Percentiles rank a stretch among this genome's conserved stretches.
Evolutionary conservation across 2,329 filamentous ascomycete genomes (phyloP).

Genomic region (Colletotrichum phormii): DNA sequence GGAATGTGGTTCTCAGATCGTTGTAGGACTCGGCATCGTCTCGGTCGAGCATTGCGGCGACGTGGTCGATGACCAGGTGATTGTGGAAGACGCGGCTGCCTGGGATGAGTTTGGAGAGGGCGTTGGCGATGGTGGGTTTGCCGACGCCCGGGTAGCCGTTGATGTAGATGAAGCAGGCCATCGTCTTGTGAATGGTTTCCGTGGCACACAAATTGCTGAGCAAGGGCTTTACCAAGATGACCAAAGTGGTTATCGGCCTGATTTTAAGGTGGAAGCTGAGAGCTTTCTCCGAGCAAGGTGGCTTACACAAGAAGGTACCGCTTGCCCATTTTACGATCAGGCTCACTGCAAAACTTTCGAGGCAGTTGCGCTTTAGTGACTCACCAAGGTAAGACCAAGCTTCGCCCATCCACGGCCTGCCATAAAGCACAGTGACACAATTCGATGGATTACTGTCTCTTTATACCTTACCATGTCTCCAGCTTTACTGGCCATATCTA

Average conservation of each 20-base stretch:
- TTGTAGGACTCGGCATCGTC: conserved; percentile 40
- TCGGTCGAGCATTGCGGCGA: conserved; percentile 38
- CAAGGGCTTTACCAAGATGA: not conserved
- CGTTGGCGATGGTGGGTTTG: conserved; percentile 46
- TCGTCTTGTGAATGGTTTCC: not conserved
- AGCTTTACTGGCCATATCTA: not conserved
- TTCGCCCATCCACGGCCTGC: not conserved
- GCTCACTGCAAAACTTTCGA: not conserved
- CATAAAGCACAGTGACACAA: not conserved
- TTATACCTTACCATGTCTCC: not conserved
- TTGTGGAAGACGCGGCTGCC: conserved; percentile 44
- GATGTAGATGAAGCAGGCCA: conserved; percentile 43
- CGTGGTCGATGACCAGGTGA: conserved; percentile 45
- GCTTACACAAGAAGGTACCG: no score
- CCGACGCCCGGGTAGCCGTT: conserved; percentile 47
- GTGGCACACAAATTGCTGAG: not conserved
- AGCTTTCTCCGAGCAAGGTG: not conserved
- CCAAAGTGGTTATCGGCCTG: not conserved
- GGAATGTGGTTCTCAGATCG: conserved; percentile 32
- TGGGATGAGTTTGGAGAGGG: conserved; percentile 42
- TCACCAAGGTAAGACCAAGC: not conserved
- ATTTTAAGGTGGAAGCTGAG: not conserved
- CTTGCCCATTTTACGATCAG: not conserved
- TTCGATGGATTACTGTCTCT: not conserved
- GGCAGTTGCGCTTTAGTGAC: not conserved